These are phyloP conservation scores for Cryptomeria japonica DNA, from an alignment of 75 land plant genomes.

Conservation along the genomic window DNA sequence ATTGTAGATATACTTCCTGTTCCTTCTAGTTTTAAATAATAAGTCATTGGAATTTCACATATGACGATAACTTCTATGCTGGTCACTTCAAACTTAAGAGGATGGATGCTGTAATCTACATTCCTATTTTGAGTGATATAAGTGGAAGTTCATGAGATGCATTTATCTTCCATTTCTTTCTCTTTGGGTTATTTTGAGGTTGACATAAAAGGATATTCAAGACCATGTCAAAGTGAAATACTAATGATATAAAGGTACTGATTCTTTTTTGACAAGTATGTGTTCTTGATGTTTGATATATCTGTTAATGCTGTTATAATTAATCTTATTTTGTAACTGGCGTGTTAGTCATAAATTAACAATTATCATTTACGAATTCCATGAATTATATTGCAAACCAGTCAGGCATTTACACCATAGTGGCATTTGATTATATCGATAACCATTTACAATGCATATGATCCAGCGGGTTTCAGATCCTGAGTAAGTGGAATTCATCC, in stretches of 20 bases:
- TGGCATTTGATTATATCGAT: neutral
- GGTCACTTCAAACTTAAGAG: neutral
- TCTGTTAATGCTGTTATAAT: neutral
- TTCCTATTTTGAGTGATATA: neutral
- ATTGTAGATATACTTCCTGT: neutral
- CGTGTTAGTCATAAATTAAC: neutral
- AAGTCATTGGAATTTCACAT: neutral
- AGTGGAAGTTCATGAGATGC: neutral
- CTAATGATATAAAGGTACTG: neutral
- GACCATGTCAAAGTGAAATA: neutral
- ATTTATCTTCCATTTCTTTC: slow-evolving; percentile 2
- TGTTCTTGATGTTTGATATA: neutral
- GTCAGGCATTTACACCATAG: neutral
- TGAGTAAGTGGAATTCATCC: neutral
- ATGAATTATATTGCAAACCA: neutral
- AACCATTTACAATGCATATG: neutral
- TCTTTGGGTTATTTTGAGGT: neutral
- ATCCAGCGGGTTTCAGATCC: neutral
- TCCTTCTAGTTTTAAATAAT: neutral
- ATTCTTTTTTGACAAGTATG: neutral
- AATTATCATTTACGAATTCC: neutral
- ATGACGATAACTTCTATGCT: neutral
- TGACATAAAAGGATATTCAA: neutral
- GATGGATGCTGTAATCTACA: neutral
- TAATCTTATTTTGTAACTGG: neutral